These are phyloP conservation scores for Ormosia emarginata DNA, from an alignment of 306 rosid genomes.

Conservation along the genomic window DNA sequence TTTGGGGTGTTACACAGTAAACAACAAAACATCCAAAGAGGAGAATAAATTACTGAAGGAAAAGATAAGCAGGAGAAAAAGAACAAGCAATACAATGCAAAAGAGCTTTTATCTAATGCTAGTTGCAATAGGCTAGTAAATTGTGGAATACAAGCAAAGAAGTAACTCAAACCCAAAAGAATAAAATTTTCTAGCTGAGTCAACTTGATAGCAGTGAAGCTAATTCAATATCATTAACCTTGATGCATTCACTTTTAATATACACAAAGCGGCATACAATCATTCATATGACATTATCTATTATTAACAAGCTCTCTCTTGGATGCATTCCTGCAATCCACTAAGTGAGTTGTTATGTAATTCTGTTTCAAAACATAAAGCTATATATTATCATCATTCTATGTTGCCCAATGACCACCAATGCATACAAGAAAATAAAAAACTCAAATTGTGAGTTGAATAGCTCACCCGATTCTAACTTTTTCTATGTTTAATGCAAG, in stretches of 20 bases:
- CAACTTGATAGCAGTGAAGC: background rate
- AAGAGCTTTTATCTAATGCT: background rate
- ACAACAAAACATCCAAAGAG: constrained; percentile 7
- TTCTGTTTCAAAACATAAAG: constrained; percentile 36
- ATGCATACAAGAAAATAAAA: background rate
- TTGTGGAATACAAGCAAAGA: constrained; percentile 4
- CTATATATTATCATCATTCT: background rate
- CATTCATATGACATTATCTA: constrained; percentile 16
- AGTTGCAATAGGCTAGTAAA: background rate
- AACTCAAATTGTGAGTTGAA: background rate
- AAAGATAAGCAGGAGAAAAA: constrained; percentile 12
- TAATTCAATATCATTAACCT: constrained; percentile 11
- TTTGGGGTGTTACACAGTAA: no score
- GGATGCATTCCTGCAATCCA: background rate
- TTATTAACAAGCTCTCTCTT: background rate
- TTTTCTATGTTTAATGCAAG: constrained; percentile 32
- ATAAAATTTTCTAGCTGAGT: background rate
- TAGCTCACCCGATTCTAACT: constrained; percentile 2
- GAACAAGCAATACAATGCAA: background rate
- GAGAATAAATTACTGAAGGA: background rate
- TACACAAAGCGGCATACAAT: background rate
- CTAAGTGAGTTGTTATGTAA: constrained; percentile 32
- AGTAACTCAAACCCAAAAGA: background rate
- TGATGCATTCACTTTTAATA: background rate
- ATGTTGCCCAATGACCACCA: background rate